Evolutionary conservation across 495 filamentous ascomycete species (phyloP).

Genomic region (Halenospora varia): DNA sequence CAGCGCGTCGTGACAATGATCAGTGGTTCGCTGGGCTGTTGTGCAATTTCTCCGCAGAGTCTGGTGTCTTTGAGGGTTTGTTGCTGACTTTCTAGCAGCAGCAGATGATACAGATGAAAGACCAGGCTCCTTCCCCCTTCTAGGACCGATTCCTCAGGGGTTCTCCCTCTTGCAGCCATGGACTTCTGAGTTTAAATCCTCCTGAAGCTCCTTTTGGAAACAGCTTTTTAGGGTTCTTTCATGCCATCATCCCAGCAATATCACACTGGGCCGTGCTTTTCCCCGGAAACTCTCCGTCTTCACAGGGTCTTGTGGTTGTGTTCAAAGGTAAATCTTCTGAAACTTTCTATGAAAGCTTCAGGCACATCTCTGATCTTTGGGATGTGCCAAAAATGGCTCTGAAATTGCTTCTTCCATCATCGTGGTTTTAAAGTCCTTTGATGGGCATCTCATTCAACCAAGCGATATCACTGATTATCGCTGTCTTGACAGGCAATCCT

Average conservation of each 20-base stretch:
- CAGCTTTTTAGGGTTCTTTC: too few relatives aligned
- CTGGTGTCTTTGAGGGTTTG: background rate
- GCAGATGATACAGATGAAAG: background rate
- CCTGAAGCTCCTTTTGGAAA: background rate
- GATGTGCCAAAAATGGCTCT: background rate
- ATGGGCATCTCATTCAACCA: too few relatives aligned
- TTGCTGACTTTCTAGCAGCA: background rate
- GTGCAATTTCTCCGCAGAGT: background rate
- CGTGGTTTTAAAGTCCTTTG: background rate
- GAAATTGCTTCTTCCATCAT: background rate
- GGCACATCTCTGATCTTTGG: too few relatives aligned
- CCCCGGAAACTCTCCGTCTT: background rate
- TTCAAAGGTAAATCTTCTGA: background rate
- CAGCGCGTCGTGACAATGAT: too few relatives aligned
- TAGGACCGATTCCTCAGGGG: background rate
- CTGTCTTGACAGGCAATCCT: background rate
- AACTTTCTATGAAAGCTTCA: too few relatives aligned
- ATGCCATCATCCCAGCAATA: background rate
- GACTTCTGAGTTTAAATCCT: background rate
- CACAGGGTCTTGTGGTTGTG: background rate
- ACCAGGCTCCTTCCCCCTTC: background rate
- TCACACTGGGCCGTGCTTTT: background rate
- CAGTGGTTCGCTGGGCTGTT: background rate
- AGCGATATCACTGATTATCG: background rate
- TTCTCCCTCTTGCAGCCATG: background rate